Conservation (phyloP, 371 early-diverging fungal species). For the Phascolomyces articulosus region DNA sequence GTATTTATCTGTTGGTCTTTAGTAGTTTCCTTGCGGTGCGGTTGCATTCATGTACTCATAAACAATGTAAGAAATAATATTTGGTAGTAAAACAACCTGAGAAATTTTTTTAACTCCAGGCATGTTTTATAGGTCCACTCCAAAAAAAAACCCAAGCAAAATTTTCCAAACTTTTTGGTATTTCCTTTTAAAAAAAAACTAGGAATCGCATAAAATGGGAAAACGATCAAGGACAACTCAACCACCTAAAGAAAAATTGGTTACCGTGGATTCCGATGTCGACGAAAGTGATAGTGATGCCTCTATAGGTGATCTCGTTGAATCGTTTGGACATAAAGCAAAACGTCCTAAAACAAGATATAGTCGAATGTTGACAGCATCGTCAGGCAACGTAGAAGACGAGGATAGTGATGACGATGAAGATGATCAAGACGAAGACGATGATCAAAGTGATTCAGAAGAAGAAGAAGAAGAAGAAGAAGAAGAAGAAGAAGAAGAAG, state of each 20-base stretch:
- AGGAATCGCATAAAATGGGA: background rate
- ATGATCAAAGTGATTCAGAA: constrained; percentile 1
- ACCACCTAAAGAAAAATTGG: background rate
- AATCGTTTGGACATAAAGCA: background rate
- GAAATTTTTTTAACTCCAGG: no score
- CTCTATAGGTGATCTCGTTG: background rate
- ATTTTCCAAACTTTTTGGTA: background rate
- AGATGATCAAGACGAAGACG: constrained; percentile 8
- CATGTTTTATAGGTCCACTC: no score
- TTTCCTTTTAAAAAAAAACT: background rate
- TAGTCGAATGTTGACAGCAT: constrained; percentile 12
- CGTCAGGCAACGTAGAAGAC: constrained; percentile 15
- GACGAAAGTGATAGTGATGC: constrained; percentile 13
- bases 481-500: constrained; percentile 11
- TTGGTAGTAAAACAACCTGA: no score
- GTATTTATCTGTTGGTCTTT: no score
- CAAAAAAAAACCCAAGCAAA: background rate
- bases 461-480: constrained; percentile 9
- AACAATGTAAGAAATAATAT: no score
- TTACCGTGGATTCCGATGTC: background rate
- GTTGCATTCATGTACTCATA: no score
- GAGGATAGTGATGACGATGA: constrained; percentile 16
- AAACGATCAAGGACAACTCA: constrained; percentile 2
- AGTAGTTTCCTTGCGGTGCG: no score
- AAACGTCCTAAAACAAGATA: constrained; percentile 12